Evolutionary conservation across 345 rosid species (phyloP).

Genomic region (Rhizophora mangle): DNA sequence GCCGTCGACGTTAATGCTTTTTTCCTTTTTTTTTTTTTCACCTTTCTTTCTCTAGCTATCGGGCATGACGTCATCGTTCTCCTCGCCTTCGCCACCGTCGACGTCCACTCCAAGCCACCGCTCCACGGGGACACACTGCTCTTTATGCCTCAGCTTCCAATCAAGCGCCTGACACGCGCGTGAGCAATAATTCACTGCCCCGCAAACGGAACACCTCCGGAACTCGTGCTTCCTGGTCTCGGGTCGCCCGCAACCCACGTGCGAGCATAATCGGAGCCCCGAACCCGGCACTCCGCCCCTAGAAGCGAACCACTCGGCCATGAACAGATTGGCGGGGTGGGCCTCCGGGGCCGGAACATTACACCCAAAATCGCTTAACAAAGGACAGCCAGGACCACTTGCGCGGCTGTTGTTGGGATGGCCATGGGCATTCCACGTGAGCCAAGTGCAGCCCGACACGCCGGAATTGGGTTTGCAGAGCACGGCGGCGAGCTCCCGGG

Average conservation of each 20-base stretch:
- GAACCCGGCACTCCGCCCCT: conserved; percentile 39
- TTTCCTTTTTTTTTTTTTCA: too few relatives aligned
- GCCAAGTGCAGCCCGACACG: conserved; percentile 42
- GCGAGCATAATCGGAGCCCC: conserved; percentile 77
- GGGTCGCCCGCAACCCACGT: conserved; percentile 81
- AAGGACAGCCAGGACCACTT: conserved; percentile 52
- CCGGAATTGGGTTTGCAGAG: conserved; percentile 36
- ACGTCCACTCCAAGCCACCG: conserved; percentile 58
- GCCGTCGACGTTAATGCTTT: background rate
- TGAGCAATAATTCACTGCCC: conserved; percentile 88
- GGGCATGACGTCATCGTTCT: conserved; percentile 31
- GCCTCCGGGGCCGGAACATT: conserved; percentile 92
- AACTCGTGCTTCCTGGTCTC: conserved; percentile 93
- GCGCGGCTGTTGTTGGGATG: conserved; percentile 29
- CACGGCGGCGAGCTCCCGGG: conserved; percentile 77
- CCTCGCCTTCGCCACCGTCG: conserved; percentile 35
- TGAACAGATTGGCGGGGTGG: conserved; percentile 70
- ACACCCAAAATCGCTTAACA: conserved; percentile 93
- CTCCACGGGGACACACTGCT: conserved; percentile 67
- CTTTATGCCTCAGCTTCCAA: conserved; percentile 88
- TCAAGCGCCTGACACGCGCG: conserved; percentile 97
- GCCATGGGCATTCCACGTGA: conserved; percentile 45
- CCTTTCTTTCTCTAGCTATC: conserved; percentile 21
- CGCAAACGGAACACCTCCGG: conserved; percentile 90
- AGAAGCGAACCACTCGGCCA: conserved; percentile 67